Base-by-base conservation (phyloP, 73 alveolate species). In the Paramecium tetraurelia region DNA sequence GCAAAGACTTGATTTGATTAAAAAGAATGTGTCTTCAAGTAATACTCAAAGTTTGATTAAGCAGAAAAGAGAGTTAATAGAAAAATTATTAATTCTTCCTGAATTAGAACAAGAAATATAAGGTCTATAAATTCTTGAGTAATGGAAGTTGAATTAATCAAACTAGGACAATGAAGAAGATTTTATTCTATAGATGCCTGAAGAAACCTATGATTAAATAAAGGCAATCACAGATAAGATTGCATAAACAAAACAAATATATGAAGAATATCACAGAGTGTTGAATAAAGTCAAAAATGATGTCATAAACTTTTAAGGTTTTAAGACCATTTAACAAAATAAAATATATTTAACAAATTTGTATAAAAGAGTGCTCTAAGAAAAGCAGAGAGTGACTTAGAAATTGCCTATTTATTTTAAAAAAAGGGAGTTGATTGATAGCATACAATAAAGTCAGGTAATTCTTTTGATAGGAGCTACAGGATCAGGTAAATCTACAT, bases 401-500 rank as follows among this genome's bases (percentile, higher is more conserved):
- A 18, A 20, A 53, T 53, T 53, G 7, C 69, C 69, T 53, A 53
- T 53, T n/a, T 53, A 53, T 53, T 53, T 53, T 53, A 53, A 53
- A 22, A 53, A 53, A 18, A 1, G 27, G 2, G 69, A 53, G 11
- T 16, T 53, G 3, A 53, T 53, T n/a, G 31, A 53, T 16, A 53
- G 3, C 21, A 97, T 98, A 24, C 92, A 95, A 69, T 93, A 94
- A 46, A 90, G 93, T 75, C 96, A 98, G 89, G 98, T 95, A 46
- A 94, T 98, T 6, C 96, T 98, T 24, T 92, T 98, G 16, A 97
- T 98, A 93, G 99, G 99, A 71, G 99, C 98, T 85, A 98, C 99
- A 4, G 99, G 99, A 83, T 92, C 98, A 58, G 99, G 99, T 12
- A 98, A 98, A 92, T 98, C 99, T 7, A 98, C 99, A n/a, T 98